Base-by-base conservation (phyloP, 176 grass and related monocot species). In the Puya raimondii region DNA sequence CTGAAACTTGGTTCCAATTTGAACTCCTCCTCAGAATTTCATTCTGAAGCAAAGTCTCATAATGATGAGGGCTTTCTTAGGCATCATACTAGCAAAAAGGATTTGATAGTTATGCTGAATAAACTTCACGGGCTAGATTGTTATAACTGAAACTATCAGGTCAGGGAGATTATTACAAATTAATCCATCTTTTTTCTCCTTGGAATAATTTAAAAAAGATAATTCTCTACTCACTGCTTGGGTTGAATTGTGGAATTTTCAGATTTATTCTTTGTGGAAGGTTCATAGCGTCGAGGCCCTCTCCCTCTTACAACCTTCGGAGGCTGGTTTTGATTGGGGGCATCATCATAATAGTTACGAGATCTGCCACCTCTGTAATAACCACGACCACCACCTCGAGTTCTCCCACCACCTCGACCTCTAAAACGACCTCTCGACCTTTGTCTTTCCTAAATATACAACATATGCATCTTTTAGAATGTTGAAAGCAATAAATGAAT, bases 211-310 rank as follows among this genome's bases (percentile, higher is more conserved):
- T 12, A 13, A 47, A 82, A 77, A 23, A 70, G 71, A 10, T 74
- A 68, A 69, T 27, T 11, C 59, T 67, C 10, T 69, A 87, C 86
- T 77, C 64, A 97, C 94, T 76, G 81, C 65, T 81, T 82, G 50
- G 83, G 79, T 82, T 87, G 81, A 69, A 26, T 72, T 47, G 79
- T 83, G 53, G 71, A 79, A 68, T 72, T 78, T 72, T 83, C 85
- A 49, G 64, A 23, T 10, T 51, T 88, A 66, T 57, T 81, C 70
- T 71, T 96, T 59, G 69, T 64, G 26, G 84, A 68, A 17, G 82
- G 84, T 72, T 88, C 86, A 51, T 97, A 97, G 21, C 72, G 76
- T 68, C 73, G 88, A 53, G 83, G 83, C 16, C 86, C 93, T 85
- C 89, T 92, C 42, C 94, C 94, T 80, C 82, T 82, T 53, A 69